A percentile compares a stretch with the other conserved stretches of the same genome.
Evolutionary conservation across 352 stramenopile species (phyloP).

Genomic region (Phytopythium boreale): DNA sequence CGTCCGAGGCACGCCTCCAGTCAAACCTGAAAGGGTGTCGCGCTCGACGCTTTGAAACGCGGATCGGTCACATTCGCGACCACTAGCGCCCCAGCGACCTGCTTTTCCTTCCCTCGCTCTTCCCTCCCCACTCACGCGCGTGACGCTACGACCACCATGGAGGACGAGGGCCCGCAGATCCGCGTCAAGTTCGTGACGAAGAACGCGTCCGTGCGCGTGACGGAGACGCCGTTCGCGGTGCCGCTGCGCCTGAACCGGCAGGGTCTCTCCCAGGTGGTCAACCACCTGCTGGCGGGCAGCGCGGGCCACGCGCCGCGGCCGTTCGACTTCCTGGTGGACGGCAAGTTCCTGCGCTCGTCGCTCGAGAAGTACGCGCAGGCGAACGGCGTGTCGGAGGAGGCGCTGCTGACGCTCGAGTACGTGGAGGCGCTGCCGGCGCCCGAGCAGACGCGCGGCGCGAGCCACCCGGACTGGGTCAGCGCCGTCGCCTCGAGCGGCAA

Average conservation of each 20-base stretch:
- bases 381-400: constrained; percentile 70
- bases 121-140: no score
- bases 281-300: constrained; percentile 74
- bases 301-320: constrained; percentile 44
- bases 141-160: constrained; percentile 15
- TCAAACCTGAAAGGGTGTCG: constrained; percentile 8
- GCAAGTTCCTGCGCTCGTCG: constrained; percentile 68
- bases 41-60: no score
- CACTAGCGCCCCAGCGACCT: background rate
- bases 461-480: constrained; percentile 88
- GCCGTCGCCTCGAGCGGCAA: constrained; percentile 45
- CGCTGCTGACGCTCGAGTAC: constrained; percentile 87
- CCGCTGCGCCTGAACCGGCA: constrained; percentile 73
- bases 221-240: constrained; percentile 87
- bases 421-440: constrained; percentile 79
- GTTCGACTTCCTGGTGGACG: constrained; percentile 88
- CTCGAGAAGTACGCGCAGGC: constrained; percentile 75
- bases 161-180: constrained; percentile 49
- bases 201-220: constrained; percentile 83
- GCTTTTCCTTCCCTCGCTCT: background rate
- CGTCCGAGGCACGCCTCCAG: constrained; percentile 1
- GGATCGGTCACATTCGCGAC: background rate
- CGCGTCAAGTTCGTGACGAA: constrained; percentile 91
- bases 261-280: constrained; percentile 87
- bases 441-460: constrained; percentile 52